Evolutionary conservation across 768 basidiomycete species (phyloP), one percentile per base, ranked within the genome.

Genomic region (Suillus bovinus): DNA sequence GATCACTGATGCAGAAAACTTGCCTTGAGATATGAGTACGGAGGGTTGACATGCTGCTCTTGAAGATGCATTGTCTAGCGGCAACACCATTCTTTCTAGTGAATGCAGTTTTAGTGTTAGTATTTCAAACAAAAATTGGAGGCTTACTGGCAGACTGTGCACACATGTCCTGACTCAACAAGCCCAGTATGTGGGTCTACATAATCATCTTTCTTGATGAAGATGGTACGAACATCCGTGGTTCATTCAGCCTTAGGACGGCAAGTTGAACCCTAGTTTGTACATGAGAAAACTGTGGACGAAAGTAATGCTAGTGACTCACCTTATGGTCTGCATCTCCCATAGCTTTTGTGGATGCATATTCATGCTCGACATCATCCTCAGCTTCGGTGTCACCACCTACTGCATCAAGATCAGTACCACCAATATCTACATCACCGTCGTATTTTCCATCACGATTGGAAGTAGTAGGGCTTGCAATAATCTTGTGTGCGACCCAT

Each of bases 331-430:
- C 49, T 8, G 13, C 49, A 50, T 50, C 49, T 29, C 27, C 27
- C 27, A 50, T 50, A 16, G 49, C 27, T 50, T 50, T 50, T 8
- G 49, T 50, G 7, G 27, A 50, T 50, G 27, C 27, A 29, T 50
- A 50, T 29, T 16, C 49, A 50, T 4, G 3, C 49, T 27, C 16
- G 0, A 9, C 27, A 17, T 49, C 27, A 27, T 49, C 47, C 7
- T 49, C 52, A 17, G 52, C 47, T 49, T 27, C 52, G 11, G 29
- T 53, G 29, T 53, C 52, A 53, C 52, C 52, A 53, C 33, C 52
- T 44, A 44, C n/a, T 44, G 42, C 42, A 42, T 42, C 38, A 39
- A 44, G 42, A 44, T 44, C 42, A 44, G 42, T 44, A 22, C 42
- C 42, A 44, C 42, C n/a, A 22, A 22, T 44, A n/a, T 44, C n/a